phyloP scores from a whole-genome alignment of 2,329 filamentous ascomycete species.

The Diaporthe citrichinensis region DNA sequence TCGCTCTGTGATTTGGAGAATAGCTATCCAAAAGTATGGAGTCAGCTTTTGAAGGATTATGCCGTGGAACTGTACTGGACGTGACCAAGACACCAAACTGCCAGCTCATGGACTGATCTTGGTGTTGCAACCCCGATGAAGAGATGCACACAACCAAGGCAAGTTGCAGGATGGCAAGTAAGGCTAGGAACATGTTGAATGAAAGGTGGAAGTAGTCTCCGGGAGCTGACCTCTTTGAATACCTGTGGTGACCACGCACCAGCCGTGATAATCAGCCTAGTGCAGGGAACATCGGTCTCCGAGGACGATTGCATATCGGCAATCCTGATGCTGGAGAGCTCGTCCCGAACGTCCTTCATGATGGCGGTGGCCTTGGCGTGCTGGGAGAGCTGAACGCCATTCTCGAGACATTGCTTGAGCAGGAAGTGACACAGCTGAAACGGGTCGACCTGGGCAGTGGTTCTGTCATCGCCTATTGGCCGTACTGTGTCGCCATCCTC shows the following conservation, averaged over 20 bases:
- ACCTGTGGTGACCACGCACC: constrained; percentile 80
- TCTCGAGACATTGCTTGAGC: constrained; percentile 66
- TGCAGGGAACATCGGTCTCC: constrained; percentile 71
- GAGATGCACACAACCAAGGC: background rate
- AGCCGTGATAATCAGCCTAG: constrained; percentile 75
- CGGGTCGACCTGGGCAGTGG: constrained; percentile 79
- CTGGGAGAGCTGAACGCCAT: constrained; percentile 77
- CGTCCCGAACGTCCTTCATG: constrained; percentile 62
- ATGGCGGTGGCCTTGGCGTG: constrained; percentile 71
- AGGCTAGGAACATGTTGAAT: background rate
- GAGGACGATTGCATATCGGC: constrained; percentile 57
- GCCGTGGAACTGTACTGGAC: background rate
- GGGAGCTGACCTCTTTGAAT: constrained; percentile 59
- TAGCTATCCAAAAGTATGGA: constrained; percentile 54
- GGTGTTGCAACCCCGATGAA: background rate
- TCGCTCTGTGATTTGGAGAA: constrained; percentile 69
- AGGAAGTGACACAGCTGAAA: constrained; percentile 76
- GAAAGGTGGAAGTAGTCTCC: background rate
- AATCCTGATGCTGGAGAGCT: constrained; percentile 67
- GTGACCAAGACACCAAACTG: background rate
- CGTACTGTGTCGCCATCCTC: constrained; percentile 69
- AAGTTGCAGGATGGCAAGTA: background rate
- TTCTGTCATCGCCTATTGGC: constrained; percentile 71
- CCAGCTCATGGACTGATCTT: background rate
- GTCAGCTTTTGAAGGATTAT: constrained; percentile 6